Percentiles rank a stretch among this genome's conserved stretches.
These are phyloP conservation scores for Nidula microcarpa DNA, from an alignment of 768 basidiomycete genomes.

Conservation along the genomic window DNA sequence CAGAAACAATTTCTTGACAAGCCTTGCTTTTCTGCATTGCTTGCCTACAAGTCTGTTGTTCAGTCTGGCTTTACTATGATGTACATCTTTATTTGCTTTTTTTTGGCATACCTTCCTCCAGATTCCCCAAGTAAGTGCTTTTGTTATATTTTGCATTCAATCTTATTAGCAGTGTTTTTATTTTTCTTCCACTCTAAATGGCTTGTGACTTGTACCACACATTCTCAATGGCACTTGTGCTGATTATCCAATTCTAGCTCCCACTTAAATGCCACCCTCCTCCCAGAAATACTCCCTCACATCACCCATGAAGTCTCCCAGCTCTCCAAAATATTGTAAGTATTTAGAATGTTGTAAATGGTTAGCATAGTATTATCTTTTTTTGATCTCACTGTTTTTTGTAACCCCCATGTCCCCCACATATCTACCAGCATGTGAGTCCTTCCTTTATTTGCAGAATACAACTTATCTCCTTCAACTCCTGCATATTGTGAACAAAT, in stretches of 20 bases:
- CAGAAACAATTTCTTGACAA: no score
- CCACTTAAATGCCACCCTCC: conserved; percentile 80
- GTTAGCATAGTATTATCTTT: neutral
- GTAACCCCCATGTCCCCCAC: conserved; percentile 83
- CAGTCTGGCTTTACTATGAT: conserved; percentile 90
- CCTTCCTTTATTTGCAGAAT: conserved; percentile 2
- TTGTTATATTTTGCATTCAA: neutral
- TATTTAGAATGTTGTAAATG: no score
- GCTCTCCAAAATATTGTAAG: conserved; percentile 91
- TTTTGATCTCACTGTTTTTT: conserved; percentile 7
- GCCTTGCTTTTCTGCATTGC: conserved; percentile 85
- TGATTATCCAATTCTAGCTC: conserved; percentile 40
- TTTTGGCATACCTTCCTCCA: conserved; percentile 18
- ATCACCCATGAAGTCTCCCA: conserved; percentile 83
- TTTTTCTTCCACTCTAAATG: conserved; percentile 16
- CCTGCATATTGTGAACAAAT: conserved; percentile 70
- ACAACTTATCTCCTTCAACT: conserved; percentile 33
- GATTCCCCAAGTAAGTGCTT: conserved; percentile 76
- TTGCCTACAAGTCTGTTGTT: conserved; percentile 90
- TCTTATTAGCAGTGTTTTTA: conserved; percentile 18
- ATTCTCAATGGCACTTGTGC: neutral
- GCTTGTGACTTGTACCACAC: conserved; percentile 67
- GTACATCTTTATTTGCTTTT: conserved; percentile 39
- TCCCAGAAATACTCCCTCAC: conserved; percentile 94
- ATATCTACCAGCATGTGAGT: conserved; percentile 86